Percentiles rank a stretch among this genome's conserved stretches.
phyloP scores from a whole-genome alignment of 1,139 yeast species.

The Suhomyces bokatorum region DNA sequence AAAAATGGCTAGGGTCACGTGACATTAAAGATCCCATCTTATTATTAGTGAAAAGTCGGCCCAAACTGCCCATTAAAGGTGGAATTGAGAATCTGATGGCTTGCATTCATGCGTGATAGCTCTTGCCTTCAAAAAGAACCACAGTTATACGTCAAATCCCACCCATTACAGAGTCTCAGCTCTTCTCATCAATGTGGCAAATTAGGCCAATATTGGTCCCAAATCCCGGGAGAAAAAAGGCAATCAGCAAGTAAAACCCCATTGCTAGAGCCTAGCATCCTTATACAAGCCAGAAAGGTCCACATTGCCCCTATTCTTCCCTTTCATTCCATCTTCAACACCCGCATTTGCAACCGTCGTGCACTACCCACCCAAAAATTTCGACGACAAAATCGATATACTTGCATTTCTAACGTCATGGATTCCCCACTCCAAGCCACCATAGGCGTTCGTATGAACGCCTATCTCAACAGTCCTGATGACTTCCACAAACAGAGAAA shows the following conservation, averaged over 20 bases:
- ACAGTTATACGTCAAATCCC: too few relatives aligned
- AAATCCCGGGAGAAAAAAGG: too few relatives aligned
- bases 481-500: conserved; percentile 53
- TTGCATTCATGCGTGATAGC: too few relatives aligned
- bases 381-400: conserved; percentile 3
- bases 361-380: conserved; percentile 2
- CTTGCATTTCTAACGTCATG: conserved; percentile 14
- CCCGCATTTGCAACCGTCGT: conserved; percentile 7
- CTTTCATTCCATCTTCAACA: background rate
- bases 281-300: too few relatives aligned
- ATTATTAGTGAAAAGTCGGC: background rate
- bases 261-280: too few relatives aligned
- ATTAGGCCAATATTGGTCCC: too few relatives aligned
- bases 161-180: too few relatives aligned
- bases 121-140: too few relatives aligned
- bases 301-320: background rate
- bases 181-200: too few relatives aligned
- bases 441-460: conserved; percentile 48
- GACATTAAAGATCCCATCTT: background rate
- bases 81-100: background rate
- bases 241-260: too few relatives aligned
- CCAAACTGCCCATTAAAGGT: background rate
- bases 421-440: conserved; percentile 44
- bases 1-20: background rate
- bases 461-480: conserved; percentile 51